Conservation (phyloP, 495 filamentous ascomycete species). For the Aspergillus coremiiformis region DNA sequence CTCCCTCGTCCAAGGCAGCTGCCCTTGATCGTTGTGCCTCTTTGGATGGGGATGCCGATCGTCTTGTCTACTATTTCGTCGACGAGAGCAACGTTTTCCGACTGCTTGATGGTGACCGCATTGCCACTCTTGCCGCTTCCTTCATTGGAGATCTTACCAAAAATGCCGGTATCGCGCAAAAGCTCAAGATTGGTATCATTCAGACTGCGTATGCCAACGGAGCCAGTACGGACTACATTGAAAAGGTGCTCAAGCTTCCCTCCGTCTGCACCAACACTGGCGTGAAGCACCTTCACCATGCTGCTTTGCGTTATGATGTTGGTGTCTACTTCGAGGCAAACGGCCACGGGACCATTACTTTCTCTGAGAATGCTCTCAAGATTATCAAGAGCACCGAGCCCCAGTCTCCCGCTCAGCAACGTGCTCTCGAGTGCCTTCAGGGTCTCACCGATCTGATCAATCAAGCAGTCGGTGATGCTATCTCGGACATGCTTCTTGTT, state of each 20-base stretch:
- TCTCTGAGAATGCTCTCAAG: slow-evolving; percentile 73
- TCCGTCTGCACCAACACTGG: slow-evolving; percentile 91
- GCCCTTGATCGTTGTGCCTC: slow-evolving; percentile 80
- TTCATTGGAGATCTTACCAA: slow-evolving; percentile 88
- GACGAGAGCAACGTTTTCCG: slow-evolving; percentile 76
- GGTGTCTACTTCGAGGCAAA: slow-evolving; percentile 99
- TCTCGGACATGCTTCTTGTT: slow-evolving; percentile 93
- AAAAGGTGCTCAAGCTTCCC: slow-evolving; percentile 77
- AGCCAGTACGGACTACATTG: slow-evolving; percentile 85
- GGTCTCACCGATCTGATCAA: slow-evolving; percentile 88
- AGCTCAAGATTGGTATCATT: slow-evolving; percentile 83
- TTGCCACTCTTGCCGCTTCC: slow-evolving; percentile 85
- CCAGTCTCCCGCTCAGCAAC: slow-evolving; percentile 83
- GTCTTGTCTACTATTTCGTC: slow-evolving; percentile 89
- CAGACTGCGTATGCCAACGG: slow-evolving; percentile 99
- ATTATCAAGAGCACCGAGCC: slow-evolving; percentile 70
- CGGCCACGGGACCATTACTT: slow-evolving; percentile 93
- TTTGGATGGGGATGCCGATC: slow-evolving; percentile 90
- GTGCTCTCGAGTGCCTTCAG: slow-evolving; percentile 69
- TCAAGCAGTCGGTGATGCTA: slow-evolving; percentile 92
- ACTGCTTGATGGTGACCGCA: slow-evolving; percentile 92
- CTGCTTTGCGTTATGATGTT: slow-evolving; percentile 81
- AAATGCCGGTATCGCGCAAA: slow-evolving; percentile 66
- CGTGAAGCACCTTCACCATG: slow-evolving; percentile 96
- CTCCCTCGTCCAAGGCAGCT: slow-evolving; percentile 69